Evolutionary conservation across 441 rosid genomes (phyloP).

Genomic region (Erodium moschatum): DNA sequence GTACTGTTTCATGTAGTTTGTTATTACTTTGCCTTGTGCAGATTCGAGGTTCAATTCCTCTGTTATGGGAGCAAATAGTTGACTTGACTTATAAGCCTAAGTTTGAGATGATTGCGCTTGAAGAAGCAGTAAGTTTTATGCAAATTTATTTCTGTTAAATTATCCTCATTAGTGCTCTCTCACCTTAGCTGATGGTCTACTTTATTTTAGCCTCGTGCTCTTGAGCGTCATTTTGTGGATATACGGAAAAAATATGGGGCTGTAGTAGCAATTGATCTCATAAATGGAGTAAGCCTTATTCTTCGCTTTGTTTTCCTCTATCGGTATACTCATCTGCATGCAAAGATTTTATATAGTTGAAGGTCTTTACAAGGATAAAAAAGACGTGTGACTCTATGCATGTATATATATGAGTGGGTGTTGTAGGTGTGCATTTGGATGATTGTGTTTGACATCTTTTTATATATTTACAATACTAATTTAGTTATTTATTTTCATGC

Average conservation of each 20-base stretch:
- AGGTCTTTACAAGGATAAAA: not conserved
- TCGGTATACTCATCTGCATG: not conserved
- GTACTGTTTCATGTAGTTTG: slow-evolving; percentile 9
- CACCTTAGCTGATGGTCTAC: slow-evolving; percentile 11
- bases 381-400: not conserved
- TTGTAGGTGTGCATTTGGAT: not conserved
- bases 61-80: slow-evolving; percentile 69
- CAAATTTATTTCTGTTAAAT: slow-evolving; percentile 7
- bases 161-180: not conserved
- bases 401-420: not conserved
- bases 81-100: slow-evolving; percentile 67
- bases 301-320: not conserved
- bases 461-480: slow-evolving; percentile 15
- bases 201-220: slow-evolving; percentile 45
- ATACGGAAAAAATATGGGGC: slow-evolving; percentile 79
- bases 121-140: slow-evolving; percentile 70
- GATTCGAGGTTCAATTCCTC: slow-evolving; percentile 91
- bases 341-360: not conserved
- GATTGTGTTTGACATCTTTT: slow-evolving; percentile 4
- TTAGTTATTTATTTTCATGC: slow-evolving; percentile 20
- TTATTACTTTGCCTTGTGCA: slow-evolving; percentile 25
- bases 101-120: slow-evolving; percentile 78
- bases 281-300: slow-evolving; percentile 51
- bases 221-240: slow-evolving; percentile 91
- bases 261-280: slow-evolving; percentile 79